Percentiles rank a stretch among this genome's conserved stretches.
phyloP scores from a whole-genome alignment of 2,329 filamentous ascomycete genomes.

The Alternaria conjuncta region DNA sequence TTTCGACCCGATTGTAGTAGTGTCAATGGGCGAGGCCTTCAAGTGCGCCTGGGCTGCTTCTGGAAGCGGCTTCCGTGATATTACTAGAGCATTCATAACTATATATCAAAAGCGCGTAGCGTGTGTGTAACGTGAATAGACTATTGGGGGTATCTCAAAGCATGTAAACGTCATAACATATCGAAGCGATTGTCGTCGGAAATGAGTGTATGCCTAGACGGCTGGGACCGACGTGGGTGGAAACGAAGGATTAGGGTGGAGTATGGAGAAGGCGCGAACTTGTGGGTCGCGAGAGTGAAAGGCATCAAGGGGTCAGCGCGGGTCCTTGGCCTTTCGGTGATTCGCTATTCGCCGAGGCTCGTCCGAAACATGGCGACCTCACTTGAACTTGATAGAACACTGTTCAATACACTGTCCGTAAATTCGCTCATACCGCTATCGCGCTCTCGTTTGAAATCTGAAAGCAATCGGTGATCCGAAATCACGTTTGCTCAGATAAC shows the following conservation, averaged over 20 bases:
- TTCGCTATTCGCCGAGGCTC: slow-evolving; percentile 10
- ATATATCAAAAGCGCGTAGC: slow-evolving; percentile 16
- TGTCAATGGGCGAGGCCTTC: slow-evolving; percentile 16
- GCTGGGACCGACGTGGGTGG: slow-evolving; percentile 20
- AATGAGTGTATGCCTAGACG: slow-evolving; percentile 9
- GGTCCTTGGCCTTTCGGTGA: slow-evolving; percentile 21
- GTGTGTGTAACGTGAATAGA: background rate
- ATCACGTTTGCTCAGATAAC: background rate
- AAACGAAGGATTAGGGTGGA: slow-evolving; percentile 13
- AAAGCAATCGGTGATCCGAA: background rate
- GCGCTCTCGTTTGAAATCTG: background rate
- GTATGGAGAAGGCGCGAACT: slow-evolving; percentile 22
- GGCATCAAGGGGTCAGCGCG: slow-evolving; percentile 27
- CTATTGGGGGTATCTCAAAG: slow-evolving; percentile 16
- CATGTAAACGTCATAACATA: slow-evolving; percentile 2
- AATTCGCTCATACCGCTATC: background rate
- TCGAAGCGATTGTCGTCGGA: slow-evolving; percentile 2
- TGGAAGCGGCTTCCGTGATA: slow-evolving; percentile 31
- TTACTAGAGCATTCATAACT: slow-evolving; percentile 27
- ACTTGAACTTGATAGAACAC: background rate
- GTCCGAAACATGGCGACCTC: slow-evolving; percentile 10
- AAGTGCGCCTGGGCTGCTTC: slow-evolving; percentile 28
- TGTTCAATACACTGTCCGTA: background rate
- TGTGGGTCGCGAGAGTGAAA: slow-evolving; percentile 20
- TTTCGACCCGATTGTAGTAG: background rate